Evolutionary conservation across 371 early-diverging fungal species (phyloP).

Genomic region (Lichtheimia ornata): DNA sequence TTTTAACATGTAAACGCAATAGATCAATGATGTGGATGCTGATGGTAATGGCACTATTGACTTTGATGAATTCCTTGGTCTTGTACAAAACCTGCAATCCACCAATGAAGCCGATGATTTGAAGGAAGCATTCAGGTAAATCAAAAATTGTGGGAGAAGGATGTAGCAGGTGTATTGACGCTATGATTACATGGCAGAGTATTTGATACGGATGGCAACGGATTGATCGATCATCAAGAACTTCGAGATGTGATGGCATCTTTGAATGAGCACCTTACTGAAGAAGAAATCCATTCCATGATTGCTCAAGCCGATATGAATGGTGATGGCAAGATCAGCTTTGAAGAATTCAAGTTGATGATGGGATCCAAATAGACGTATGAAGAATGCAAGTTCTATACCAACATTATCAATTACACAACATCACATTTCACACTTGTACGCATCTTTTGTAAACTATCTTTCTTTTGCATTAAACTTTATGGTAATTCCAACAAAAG

Average conservation of each 20-base stretch:
- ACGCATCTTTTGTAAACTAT: background rate
- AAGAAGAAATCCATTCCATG: slow-evolving; percentile 70
- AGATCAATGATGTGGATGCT: slow-evolving; percentile 88
- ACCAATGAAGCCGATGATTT: slow-evolving; percentile 37
- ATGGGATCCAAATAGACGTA: slow-evolving; percentile 51
- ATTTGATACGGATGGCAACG: slow-evolving; percentile 77
- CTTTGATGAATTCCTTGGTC: slow-evolving; percentile 86
- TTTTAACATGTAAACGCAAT: background rate
- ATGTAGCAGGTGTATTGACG: background rate
- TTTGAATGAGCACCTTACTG: slow-evolving; percentile 60
- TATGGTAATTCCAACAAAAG: background rate
- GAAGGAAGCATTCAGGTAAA: slow-evolving; percentile 44
- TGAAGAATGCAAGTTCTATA: background rate
- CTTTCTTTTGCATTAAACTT: background rate
- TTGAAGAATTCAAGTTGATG: slow-evolving; percentile 54
- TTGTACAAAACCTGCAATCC: slow-evolving; percentile 71
- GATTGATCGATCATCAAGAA: slow-evolving; percentile 70
- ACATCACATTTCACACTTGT: background rate
- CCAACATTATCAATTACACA: background rate
- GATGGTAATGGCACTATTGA: slow-evolving; percentile 93
- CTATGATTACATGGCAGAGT: slow-evolving; percentile 18
- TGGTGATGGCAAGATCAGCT: slow-evolving; percentile 46
- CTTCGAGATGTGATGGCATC: slow-evolving; percentile 51
- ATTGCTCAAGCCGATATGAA: slow-evolving; percentile 56
- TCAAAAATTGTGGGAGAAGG: background rate